phyloP scores from a whole-genome alignment of 495 filamentous ascomycete species.

The Chaetomium tenue region DNA sequence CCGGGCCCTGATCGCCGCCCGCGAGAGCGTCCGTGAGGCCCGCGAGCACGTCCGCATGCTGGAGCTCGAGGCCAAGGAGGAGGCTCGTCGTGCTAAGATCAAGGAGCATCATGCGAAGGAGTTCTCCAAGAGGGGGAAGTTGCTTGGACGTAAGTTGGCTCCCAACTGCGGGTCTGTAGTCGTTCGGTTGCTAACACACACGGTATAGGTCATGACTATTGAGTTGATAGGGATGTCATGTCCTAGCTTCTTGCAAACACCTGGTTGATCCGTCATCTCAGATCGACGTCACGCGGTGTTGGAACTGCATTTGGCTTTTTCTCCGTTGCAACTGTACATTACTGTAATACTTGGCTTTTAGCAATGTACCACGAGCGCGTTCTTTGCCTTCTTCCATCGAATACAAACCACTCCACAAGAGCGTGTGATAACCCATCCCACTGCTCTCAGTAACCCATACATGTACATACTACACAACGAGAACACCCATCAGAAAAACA shows the following conservation, averaged over 20 bases:
- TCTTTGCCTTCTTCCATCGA: background rate
- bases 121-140: slow-evolving; percentile 64
- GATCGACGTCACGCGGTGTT: background rate
- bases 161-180: background rate
- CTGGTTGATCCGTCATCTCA: background rate
- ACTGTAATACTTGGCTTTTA: background rate
- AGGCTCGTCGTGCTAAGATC: slow-evolving; percentile 58
- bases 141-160: slow-evolving; percentile 58
- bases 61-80: slow-evolving; percentile 63
- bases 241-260: background rate
- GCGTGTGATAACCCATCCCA: too few species aligned
- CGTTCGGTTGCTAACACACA: background rate
- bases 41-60: slow-evolving; percentile 60
- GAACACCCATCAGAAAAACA: too few species aligned
- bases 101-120: slow-evolving; percentile 63
- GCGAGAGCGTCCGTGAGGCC: slow-evolving; percentile 58
- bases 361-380: background rate
- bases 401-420: too few species aligned
- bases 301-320: background rate
- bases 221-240: background rate
- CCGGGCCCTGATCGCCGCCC: slow-evolving; percentile 55
- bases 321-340: background rate
- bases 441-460: too few species aligned
- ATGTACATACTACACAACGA: too few species aligned
- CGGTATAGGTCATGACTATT: background rate